Percentiles rank a stretch among this genome's conserved stretches.
Conservation (phyloP, 129 eudicot species). For the Saposhnikovia divaricata region DNA sequence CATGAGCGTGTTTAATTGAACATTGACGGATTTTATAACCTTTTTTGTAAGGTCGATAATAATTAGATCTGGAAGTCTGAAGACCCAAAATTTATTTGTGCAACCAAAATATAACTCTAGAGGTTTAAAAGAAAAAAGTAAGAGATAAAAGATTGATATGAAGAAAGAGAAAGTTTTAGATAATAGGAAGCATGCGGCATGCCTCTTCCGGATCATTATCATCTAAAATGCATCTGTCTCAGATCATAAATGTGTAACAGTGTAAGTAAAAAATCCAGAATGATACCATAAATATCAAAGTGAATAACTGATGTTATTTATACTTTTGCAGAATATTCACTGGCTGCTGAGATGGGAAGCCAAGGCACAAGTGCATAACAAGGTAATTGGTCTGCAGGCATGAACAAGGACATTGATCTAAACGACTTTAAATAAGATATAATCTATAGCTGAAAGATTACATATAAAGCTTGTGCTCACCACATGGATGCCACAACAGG, state of each 20-base stretch:
- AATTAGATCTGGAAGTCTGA: not conserved
- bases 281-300: not conserved
- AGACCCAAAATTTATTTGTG: not conserved
- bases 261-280: not conserved
- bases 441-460: not conserved
- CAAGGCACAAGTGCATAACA: not conserved
- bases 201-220: not conserved
- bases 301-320: not conserved
- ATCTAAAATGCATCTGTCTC: not conserved
- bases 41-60: too few relatives aligned
- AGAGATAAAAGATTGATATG: not conserved
- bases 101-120: not conserved
- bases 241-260: not conserved
- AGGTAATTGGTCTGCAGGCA: not conserved
- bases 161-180: too few relatives aligned
- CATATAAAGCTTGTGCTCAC: not conserved
- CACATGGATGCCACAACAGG: not conserved
- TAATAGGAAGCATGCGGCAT: not conserved
- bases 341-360: not conserved
- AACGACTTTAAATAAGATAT: not conserved
- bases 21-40: not conserved
- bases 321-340: not conserved
- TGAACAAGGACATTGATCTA: not conserved
- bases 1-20: not conserved
- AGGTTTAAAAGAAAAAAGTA: not conserved